phyloP scores from a whole-genome alignment of 345 rosid genomes.

The Populus tremula region DNA sequence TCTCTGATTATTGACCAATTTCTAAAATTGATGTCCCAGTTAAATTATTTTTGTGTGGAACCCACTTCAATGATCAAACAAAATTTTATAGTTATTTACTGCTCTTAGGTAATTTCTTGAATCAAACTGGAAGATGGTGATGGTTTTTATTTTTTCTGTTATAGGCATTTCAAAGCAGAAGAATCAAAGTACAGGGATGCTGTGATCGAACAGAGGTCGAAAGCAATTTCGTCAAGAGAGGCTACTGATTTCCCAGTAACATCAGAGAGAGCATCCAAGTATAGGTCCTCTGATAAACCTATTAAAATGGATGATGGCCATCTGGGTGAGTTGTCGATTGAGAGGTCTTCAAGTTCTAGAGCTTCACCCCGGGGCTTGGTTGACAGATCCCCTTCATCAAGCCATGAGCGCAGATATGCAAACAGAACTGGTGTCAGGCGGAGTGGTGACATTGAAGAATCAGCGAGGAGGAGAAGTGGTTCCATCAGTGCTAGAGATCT shows the following conservation, averaged over 20 bases:
- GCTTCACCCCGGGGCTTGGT: slow-evolving; percentile 63
- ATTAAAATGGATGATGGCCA: slow-evolving; percentile 62
- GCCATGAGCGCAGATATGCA: slow-evolving; percentile 67
- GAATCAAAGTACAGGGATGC: slow-evolving; percentile 48
- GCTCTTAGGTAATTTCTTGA: background rate
- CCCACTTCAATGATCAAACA: background rate
- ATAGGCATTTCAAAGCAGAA: slow-evolving; percentile 53
- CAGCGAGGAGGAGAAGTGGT: slow-evolving; percentile 53
- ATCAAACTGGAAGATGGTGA: background rate
- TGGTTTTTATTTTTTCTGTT: slow-evolving; percentile 8
- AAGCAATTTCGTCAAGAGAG: slow-evolving; percentile 56
- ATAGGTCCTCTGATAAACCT: slow-evolving; percentile 55
- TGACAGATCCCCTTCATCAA: slow-evolving; percentile 80
- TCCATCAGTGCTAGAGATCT: slow-evolving; percentile 51
- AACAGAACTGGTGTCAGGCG: slow-evolving; percentile 55
- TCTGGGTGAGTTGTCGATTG: slow-evolving; percentile 55
- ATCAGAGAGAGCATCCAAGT: slow-evolving; percentile 57
- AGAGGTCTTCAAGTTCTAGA: slow-evolving; percentile 68
- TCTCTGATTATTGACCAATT: background rate
- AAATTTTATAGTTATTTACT: background rate
- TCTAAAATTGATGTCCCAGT: background rate
- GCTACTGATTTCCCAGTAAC: slow-evolving; percentile 46
- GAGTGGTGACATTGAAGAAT: slow-evolving; percentile 71
- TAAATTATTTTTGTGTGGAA: background rate
- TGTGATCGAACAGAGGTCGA: slow-evolving; percentile 50